Evolutionary conservation across 176 grass and related monocot species (phyloP), one percentile per base, ranked within the genome.

Genomic region (Musa schizocarpa): DNA sequence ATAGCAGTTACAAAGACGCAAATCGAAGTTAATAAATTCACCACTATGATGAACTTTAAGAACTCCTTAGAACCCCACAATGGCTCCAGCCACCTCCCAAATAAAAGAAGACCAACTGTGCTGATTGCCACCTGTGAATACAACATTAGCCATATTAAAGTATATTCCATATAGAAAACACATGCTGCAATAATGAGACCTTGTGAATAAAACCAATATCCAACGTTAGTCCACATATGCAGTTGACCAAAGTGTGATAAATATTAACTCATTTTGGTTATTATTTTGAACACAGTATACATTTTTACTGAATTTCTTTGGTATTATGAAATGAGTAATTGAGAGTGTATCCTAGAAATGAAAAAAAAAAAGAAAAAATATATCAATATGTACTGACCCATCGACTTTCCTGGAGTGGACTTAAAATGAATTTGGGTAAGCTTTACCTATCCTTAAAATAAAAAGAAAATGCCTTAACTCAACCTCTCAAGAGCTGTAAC

Each of bases 31-130:
- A 86, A 89, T 56, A 92, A 87, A 77, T 99, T 99, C 70, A 99
- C 90, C 57, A 94, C 2, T 82, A 99, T 85, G 76, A 99, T 87
- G 71, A 99, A 99, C 78, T 94, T 99, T 0, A 92, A 85, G 62
- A 99, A 94, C 81, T 99, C 90, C 79, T 84, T 99, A 24, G 90
- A 58, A 76, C 95, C 90, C 95, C 95, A 99, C 25, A 99, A 82
- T 54, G 95, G 90, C 70, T 99, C 90, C 75, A 99, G 82, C 12
- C 89, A 74, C 73, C 89, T 99, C 69, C 95, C 95, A 86, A 83
- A 89, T 77, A 87, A 75, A 89, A 99, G 90, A 76, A 99, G 90
- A 61, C 90, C 90, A 69, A 94, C 8, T 71, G 84, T 91, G 79
- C 95, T 94, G 71, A 94, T 43, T 70, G 85, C 69, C 43, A 94